A percentile compares a stretch with the other conserved stretches of the same genome.
Conservation (phyloP, 2,329 filamentous ascomycete species). For the Arthrobotrys musiformis region DNA sequence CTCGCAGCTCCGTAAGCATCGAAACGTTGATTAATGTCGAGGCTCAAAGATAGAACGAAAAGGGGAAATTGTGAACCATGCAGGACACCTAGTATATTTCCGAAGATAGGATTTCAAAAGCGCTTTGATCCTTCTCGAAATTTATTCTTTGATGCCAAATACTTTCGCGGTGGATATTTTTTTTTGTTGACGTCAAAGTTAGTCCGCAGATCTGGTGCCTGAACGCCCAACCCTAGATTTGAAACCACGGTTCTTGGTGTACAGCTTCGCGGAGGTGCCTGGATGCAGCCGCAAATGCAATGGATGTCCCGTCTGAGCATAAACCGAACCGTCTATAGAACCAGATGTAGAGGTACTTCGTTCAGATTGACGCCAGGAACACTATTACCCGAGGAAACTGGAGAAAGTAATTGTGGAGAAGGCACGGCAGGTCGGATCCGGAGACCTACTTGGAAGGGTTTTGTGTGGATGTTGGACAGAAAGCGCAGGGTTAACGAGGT, state of each 20-base stretch:
- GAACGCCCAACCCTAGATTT: constrained; percentile 12
- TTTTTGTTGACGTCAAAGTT: constrained; percentile 6
- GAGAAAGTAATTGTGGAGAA: constrained; percentile 28
- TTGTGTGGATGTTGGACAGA: background rate
- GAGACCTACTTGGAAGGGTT: constrained; percentile 3
- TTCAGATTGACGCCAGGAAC: background rate
- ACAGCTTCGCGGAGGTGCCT: constrained; percentile 18
- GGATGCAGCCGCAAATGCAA: constrained; percentile 27
- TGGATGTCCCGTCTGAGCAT: constrained; percentile 10
- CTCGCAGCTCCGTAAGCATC: constrained; percentile 26
- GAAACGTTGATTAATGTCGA: constrained; percentile 13
- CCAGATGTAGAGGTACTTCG: constrained; percentile 11
- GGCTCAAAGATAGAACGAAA: constrained; percentile 22
- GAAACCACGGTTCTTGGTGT: constrained; percentile 5
- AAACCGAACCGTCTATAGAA: background rate
- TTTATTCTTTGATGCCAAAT: constrained; percentile 30
- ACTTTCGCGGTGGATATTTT: background rate
- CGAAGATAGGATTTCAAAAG: constrained; percentile 15
- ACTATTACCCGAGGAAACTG: constrained; percentile 8
- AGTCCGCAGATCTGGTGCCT: constrained; percentile 16
- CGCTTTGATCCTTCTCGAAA: constrained; percentile 22
- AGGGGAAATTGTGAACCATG: constrained; percentile 7
- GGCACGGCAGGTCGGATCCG: constrained; percentile 37
- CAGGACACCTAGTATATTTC: constrained; percentile 28
- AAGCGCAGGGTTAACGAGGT: constrained; percentile 12